Percentiles rank a stretch among this genome's conserved stretches.
Conservation (phyloP, 192 early-diverging fungal genomes). For the Coemansia sp. region DNA sequence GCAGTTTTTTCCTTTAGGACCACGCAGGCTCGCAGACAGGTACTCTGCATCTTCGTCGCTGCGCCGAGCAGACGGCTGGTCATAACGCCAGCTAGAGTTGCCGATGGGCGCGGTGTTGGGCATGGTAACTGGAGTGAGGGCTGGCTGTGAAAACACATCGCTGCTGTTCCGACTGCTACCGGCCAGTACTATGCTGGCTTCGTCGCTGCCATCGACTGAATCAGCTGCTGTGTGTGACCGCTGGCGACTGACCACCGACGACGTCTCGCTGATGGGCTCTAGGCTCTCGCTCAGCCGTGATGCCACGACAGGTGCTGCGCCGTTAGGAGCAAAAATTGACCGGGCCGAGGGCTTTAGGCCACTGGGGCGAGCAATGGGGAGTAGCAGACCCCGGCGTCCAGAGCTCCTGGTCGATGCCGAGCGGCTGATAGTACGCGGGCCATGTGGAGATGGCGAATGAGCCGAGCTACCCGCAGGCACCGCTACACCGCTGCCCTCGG, state of each 20-base stretch:
- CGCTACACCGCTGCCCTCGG: slow-evolving; percentile 18
- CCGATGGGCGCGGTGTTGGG: slow-evolving; percentile 27
- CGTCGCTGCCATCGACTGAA: slow-evolving; percentile 19
- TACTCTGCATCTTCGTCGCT: slow-evolving; percentile 13
- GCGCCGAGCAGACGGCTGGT: slow-evolving; percentile 9
- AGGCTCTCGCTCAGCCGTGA: slow-evolving; percentile 53
- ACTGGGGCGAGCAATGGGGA: slow-evolving; percentile 45
- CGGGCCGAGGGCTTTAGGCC: slow-evolving; percentile 43
- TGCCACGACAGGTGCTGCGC: slow-evolving; percentile 1
- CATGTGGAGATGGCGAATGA: slow-evolving; percentile 4
- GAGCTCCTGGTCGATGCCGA: slow-evolving; percentile 15
- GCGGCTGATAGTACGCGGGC: background rate
- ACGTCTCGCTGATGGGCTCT: slow-evolving; percentile 50
- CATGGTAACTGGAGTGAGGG: background rate
- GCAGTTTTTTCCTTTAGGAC: slow-evolving; percentile 57
- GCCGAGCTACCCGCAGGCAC: slow-evolving; percentile 8
- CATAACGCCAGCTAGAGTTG: slow-evolving; percentile 10
- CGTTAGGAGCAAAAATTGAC: slow-evolving; percentile 28
- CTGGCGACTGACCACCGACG: slow-evolving; percentile 42
- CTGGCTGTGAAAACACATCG: slow-evolving; percentile 17
- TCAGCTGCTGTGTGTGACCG: slow-evolving; percentile 44
- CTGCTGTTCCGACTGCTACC: slow-evolving; percentile 24
- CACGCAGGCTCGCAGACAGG: slow-evolving; percentile 44
- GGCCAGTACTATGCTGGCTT: background rate
- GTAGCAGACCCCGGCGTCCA: slow-evolving; percentile 43